These are phyloP conservation scores for Eimeria tenella DNA, from an alignment of 169 alveolate genomes.

Conservation along the genomic window DNA sequence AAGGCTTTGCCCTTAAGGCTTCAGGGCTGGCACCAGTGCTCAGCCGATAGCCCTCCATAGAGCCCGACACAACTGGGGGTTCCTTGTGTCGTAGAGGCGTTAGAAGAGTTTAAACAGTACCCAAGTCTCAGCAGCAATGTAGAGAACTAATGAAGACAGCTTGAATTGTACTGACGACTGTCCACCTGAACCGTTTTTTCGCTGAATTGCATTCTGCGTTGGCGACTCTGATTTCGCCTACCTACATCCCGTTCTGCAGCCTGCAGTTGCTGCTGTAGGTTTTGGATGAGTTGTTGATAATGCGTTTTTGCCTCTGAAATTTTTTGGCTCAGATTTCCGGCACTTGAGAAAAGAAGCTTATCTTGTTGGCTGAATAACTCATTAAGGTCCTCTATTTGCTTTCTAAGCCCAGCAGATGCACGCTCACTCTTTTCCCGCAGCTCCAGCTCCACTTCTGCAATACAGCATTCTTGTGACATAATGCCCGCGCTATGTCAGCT, in stretches of 20 bases:
- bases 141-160: no score
- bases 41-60: neutral
- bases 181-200: no score
- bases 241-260: slow-evolving; percentile 62
- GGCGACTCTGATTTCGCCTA: neutral
- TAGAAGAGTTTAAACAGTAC: no score
- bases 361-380: slow-evolving; percentile 37
- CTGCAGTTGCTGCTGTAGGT: slow-evolving; percentile 42
- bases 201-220: neutral
- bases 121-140: no score
- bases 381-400: slow-evolving; percentile 10
- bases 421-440: slow-evolving; percentile 39
- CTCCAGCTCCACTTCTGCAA: slow-evolving; percentile 50
- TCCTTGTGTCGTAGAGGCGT: no score
- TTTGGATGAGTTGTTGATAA: slow-evolving; percentile 39
- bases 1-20: neutral
- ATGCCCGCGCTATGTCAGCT: neutral
- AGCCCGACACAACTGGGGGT: no score
- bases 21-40: neutral
- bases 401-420: neutral
- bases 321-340: slow-evolving; percentile 19
- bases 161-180: no score
- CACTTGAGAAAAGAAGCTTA: slow-evolving; percentile 13
- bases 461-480: neutral
- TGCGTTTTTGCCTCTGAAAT: slow-evolving; percentile 25